phyloP scores from a whole-genome alignment of 352 stramenopile genomes.

The Aphanomyces invadans region DNA sequence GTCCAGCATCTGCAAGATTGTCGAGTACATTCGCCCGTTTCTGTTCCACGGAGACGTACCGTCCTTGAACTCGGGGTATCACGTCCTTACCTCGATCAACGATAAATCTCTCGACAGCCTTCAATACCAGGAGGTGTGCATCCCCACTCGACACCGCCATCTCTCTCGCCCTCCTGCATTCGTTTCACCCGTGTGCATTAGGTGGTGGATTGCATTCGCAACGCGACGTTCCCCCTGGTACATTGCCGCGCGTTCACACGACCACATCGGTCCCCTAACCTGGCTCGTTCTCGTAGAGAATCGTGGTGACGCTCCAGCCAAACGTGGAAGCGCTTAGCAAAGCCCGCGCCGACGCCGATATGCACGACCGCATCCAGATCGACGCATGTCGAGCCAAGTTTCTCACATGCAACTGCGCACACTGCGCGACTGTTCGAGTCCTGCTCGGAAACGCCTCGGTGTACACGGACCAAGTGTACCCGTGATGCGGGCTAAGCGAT shows the following conservation, averaged over 20 bases:
- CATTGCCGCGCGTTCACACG: background rate
- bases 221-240: background rate
- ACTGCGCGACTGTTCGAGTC: background rate
- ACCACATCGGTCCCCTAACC: background rate
- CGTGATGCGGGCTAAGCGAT: too few relatives aligned
- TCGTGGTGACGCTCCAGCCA: background rate
- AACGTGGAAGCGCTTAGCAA: background rate
- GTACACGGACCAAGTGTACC: conserved; percentile 2
- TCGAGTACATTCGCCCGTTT: conserved; percentile 3
- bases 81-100: background rate
- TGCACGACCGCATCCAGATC: background rate
- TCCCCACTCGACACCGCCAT: too few relatives aligned
- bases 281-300: background rate
- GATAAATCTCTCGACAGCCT: background rate
- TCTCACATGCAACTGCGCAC: background rate
- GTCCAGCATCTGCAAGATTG: background rate
- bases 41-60: background rate
- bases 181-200: background rate
- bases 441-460: background rate
- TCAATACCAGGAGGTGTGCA: background rate
- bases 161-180: too few relatives aligned
- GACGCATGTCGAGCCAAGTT: background rate
- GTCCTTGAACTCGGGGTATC: background rate
- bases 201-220: conserved; percentile 6
- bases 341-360: background rate